phyloP scores from a whole-genome alignment of 108 stramenopile species.

The Licmophora abbreviata region DNA sequence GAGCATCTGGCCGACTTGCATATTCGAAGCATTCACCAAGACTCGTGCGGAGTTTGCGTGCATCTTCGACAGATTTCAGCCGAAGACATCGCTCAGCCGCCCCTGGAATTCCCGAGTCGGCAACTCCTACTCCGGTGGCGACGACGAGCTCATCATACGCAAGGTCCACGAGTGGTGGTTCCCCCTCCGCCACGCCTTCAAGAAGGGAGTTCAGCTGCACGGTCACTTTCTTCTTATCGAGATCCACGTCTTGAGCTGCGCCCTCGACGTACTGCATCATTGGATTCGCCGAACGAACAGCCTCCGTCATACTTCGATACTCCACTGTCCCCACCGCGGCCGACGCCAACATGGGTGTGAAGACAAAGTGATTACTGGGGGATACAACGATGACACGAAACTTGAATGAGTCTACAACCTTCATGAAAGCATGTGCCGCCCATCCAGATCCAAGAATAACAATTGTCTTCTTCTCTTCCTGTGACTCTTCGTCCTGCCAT shows the following conservation, averaged over 20 bases:
- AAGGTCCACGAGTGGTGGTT: constrained; percentile 19
- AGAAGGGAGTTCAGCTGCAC: constrained; percentile 40
- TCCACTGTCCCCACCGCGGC: constrained; percentile 63
- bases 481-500: constrained; percentile 1
- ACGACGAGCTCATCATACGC: constrained; percentile 47
- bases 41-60: constrained; percentile 24
- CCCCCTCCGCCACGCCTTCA: constrained; percentile 16
- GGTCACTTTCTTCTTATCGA: constrained; percentile 22
- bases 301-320: constrained; percentile 63
- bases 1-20: constrained; percentile 40
- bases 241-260: constrained; percentile 25
- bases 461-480: constrained; percentile 25
- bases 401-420: constrained; percentile 48
- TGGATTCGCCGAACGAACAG: constrained; percentile 47
- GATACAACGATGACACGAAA: constrained; percentile 52
- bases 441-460: constrained; percentile 42
- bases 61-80: constrained; percentile 49
- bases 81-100: constrained; percentile 15
- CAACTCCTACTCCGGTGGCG: constrained; percentile 37
- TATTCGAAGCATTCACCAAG: constrained; percentile 50
- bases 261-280: constrained; percentile 31
- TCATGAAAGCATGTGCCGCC: constrained; percentile 57
- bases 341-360: constrained; percentile 70
- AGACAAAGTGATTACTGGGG: constrained; percentile 69
- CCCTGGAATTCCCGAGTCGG: constrained; percentile 34